phyloP scores from a whole-genome alignment of 225 moss, liverwort and hornwort species.

The Straminergon stramineum region DNA sequence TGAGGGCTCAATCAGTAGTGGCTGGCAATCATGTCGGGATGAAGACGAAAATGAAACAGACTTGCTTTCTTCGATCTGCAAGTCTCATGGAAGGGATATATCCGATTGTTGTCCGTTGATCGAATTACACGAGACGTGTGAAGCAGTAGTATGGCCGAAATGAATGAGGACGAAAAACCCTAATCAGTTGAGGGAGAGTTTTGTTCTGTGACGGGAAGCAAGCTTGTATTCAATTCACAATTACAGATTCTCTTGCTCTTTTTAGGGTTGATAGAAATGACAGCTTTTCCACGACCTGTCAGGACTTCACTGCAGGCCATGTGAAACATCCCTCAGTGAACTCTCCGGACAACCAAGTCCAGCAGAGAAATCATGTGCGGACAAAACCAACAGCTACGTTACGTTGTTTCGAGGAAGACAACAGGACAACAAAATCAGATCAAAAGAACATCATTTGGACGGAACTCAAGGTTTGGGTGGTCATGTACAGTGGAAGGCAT shows the following conservation, averaged over 20 bases:
- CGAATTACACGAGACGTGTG: not conserved
- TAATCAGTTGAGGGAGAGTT: not conserved
- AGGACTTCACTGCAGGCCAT: not conserved
- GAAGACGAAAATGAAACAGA: not conserved
- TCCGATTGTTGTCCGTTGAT: not conserved
- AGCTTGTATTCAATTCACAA: not conserved
- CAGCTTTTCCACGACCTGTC: not conserved
- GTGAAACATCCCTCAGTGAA: not conserved
- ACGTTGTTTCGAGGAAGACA: too few species aligned
- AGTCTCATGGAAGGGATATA: not conserved
- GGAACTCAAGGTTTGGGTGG: not conserved
- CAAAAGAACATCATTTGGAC: not conserved
- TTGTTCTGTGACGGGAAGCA: not conserved
- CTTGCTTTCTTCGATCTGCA: not conserved
- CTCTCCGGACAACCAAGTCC: not conserved
- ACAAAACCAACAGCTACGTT: not conserved
- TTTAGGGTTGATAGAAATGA: not conserved
- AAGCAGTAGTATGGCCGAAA: too few species aligned
- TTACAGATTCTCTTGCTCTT: not conserved
- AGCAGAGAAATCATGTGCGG: not conserved
- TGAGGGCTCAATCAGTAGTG: not conserved
- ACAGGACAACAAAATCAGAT: not conserved
- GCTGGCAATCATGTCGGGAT: not conserved
- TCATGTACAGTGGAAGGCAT: not conserved
- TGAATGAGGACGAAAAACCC: not conserved